phyloP scores from a whole-genome alignment of 495 filamentous ascomycete genomes.

The Aspergillus bridgeri region DNA sequence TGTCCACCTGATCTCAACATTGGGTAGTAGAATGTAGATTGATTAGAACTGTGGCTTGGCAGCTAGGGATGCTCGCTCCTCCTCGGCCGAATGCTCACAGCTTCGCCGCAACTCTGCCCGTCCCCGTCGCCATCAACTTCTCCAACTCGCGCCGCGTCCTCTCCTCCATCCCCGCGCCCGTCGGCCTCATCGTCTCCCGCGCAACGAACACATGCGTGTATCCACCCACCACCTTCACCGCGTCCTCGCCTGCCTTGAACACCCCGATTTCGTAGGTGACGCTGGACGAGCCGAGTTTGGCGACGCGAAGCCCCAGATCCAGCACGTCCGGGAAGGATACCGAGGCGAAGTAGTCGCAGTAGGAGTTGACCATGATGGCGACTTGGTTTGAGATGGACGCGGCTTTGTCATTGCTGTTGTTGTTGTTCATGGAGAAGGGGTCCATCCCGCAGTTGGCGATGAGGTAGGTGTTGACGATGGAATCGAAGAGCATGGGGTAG shows the following conservation, averaged over 20 bases:
- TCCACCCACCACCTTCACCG: constrained; percentile 79
- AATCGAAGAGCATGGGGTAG: constrained; percentile 81
- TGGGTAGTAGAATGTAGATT: no score
- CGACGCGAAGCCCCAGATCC: constrained; percentile 78
- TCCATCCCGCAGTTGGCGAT: constrained; percentile 73
- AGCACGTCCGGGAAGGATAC: constrained; percentile 80
- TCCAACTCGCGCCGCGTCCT: constrained; percentile 43
- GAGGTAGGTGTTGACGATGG: constrained; percentile 85
- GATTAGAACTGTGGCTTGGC: no score
- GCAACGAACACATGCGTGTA: constrained; percentile 90
- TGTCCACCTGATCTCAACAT: no score
- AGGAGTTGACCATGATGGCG: constrained; percentile 77
- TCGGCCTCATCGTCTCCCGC: constrained; percentile 64
- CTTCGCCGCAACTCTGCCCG: constrained; percentile 23
- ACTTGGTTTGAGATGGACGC: constrained; percentile 46
- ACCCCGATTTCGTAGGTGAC: constrained; percentile 92
- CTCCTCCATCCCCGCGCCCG: constrained; percentile 45
- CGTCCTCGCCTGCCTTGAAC: constrained; percentile 71
- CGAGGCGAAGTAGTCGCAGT: constrained; percentile 79
- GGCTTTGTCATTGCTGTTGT: not conserved
- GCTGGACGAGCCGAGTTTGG: constrained; percentile 78
- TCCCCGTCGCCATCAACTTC: constrained; percentile 37
- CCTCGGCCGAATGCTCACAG: not conserved
- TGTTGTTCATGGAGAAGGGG: constrained; percentile 53
- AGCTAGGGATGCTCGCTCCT: no score